Percentiles rank a stretch among this genome's conserved stretches.
phyloP scores from a whole-genome alignment of 2,329 filamentous ascomycete species.

The Venturia asperata region DNA sequence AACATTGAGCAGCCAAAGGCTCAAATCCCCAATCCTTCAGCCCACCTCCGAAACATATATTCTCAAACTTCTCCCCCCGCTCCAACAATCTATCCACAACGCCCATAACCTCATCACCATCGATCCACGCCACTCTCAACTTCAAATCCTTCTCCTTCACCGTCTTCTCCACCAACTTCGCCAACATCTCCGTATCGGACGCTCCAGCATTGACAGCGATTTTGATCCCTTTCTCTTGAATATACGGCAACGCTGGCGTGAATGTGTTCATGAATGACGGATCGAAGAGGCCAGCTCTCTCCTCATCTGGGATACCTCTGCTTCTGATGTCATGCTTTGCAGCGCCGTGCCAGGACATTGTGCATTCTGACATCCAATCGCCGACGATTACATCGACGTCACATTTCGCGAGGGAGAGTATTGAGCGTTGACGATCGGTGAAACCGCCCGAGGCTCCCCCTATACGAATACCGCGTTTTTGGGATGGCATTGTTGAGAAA shows the following conservation, averaged over 20 bases:
- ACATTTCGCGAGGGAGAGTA: conserved; percentile 24
- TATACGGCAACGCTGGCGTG: conserved; percentile 20
- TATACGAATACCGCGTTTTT: too few relatives aligned
- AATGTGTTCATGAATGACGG: conserved; percentile 22
- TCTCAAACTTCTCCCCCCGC: conserved; percentile 21
- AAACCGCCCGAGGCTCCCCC: conserved; percentile 35
- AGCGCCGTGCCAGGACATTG: conserved; percentile 23
- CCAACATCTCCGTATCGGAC: conserved; percentile 17
- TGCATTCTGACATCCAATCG: conserved; percentile 24
- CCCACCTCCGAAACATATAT: conserved; percentile 16
- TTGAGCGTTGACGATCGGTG: conserved; percentile 34
- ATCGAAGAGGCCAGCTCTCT: conserved; percentile 18
- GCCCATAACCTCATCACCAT: conserved; percentile 22
- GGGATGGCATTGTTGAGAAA: too few relatives aligned
- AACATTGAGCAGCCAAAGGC: conserved; percentile 21
- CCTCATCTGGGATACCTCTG: conserved; percentile 18
- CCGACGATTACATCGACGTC: conserved; percentile 22
- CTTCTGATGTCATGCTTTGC: too few relatives aligned
- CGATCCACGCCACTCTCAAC: conserved; percentile 18
- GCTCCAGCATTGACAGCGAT: conserved; percentile 19
- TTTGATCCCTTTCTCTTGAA: conserved; percentile 19
- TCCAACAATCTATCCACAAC: conserved; percentile 20
- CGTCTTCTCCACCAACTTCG: conserved; percentile 11
- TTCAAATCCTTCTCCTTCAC: conserved; percentile 1
- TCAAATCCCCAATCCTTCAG: conserved; percentile 22